Evolutionary conservation across 768 basidiomycete genomes (phyloP).

Genomic region (Clitopilus hobsonii): DNA sequence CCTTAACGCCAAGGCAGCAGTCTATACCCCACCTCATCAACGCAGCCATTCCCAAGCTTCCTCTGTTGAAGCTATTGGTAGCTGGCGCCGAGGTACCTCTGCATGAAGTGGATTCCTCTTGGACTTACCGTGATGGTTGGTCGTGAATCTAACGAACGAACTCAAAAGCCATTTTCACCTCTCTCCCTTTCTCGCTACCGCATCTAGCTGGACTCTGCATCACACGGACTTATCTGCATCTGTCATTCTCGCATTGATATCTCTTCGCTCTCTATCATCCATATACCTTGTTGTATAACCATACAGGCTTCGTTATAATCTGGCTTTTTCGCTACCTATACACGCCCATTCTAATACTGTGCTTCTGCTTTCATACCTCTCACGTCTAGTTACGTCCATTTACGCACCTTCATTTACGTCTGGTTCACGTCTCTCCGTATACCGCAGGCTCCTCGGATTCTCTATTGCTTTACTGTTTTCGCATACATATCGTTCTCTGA

Average conservation of each 20-base stretch:
- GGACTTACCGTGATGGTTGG: background rate
- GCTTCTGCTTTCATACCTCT: background rate
- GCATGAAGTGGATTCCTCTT: background rate
- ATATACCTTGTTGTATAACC: background rate
- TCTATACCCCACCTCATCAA: background rate
- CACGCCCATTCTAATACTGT: background rate
- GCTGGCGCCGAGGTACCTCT: background rate
- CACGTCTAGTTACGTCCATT: background rate
- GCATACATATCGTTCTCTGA: too few species aligned
- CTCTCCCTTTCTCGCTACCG: background rate
- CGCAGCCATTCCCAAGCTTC: background rate
- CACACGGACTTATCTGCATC: background rate
- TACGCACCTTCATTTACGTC: background rate
- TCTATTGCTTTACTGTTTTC: background rate
- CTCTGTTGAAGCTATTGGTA: background rate
- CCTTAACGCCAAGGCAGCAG: background rate
- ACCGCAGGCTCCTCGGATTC: background rate
- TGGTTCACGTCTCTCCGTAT: background rate
- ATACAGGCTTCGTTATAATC: background rate
- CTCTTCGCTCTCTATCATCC: background rate
- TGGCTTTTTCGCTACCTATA: background rate
- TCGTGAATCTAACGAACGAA: background rate
- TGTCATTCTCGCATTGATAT: background rate
- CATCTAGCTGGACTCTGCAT: constrained; percentile 1
- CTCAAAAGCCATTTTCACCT: background rate